Conservation (phyloP, 257 asterid species). For the Solanum habrochaites region DNA sequence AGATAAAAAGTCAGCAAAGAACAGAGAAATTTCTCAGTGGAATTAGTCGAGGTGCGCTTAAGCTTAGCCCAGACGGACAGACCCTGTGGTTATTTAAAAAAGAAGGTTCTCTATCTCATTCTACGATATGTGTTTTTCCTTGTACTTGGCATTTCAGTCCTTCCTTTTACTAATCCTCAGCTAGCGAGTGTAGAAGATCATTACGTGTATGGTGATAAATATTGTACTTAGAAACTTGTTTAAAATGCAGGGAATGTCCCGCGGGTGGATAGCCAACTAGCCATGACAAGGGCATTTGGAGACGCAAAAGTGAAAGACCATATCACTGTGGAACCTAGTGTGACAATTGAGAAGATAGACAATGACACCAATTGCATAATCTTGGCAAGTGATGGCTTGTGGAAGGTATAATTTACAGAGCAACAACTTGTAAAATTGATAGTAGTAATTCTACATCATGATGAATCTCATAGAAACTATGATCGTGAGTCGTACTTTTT, state of each 20-base stretch:
- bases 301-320: slow-evolving; percentile 34
- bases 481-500: background rate
- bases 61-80: background rate
- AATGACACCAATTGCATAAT: slow-evolving; percentile 12
- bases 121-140: background rate
- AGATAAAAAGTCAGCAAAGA: background rate
- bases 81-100: background rate
- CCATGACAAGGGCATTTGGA: slow-evolving; percentile 55
- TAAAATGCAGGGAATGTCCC: slow-evolving; percentile 23
- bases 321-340: slow-evolving; percentile 30
- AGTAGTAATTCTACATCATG: background rate
- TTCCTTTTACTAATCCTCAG: background rate
- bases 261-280: slow-evolving; percentile 37
- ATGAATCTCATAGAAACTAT: background rate
- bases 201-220: background rate
- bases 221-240: background rate
- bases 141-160: background rate
- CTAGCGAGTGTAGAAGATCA: background rate
- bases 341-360: slow-evolving; percentile 2
- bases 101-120: background rate
- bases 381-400: slow-evolving; percentile 51
- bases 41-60: background rate
- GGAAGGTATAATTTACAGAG: slow-evolving; percentile 26
- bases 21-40: background rate
- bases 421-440: background rate